Base-by-base conservation (phyloP, 129 eudicot genomes). In the Kitagawia praeruptora region DNA sequence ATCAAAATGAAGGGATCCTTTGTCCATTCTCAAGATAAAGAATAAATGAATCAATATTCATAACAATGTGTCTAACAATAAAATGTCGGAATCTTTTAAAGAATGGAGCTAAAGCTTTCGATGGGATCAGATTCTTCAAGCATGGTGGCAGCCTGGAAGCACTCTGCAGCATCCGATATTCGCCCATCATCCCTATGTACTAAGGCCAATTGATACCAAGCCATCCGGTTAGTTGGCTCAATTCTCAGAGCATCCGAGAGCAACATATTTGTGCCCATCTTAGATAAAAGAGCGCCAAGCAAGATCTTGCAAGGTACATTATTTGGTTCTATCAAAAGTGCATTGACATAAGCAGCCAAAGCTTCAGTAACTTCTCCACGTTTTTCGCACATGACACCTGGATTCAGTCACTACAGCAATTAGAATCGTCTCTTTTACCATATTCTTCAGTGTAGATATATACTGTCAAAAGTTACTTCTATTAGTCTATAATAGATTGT, bases 41-140 rank as follows among this genome's bases (percentile, higher is more conserved):
- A 80, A 86, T 84, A 78, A 77, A 84, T 46, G 82, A 86, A 81
- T 76, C 70, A 74, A 54, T 5, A 40, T 61, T 61, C 23, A 46
- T 70, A 34, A 67, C 41, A 31, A 13, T 64, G 71, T 23, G 2
- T 0, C 12, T 18, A 77, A 76, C 78, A 82, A 45, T 48, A 13
- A 44, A 16, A 19, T 47, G 56, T 31, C 9, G 4, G 4, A 0
- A 25, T 31, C 54, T 0, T 19, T 83, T 77, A 89, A 15, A 85
- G 75, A 81, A 87, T 75, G 37, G 92, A 89, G 81, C 86, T 87
- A 79, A 94, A 94, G 82, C 92, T 88, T 80, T 94, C 97, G 39
- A 94, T 80, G 5, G 98, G 98, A 66, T 95, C 96, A 10, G 96
- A 95, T 84, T 95, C 98, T 83, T 92, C 96, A 19, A 95, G 98